A percentile compares a stretch with the other conserved stretches of the same genome.
Evolutionary conservation across 352 stramenopile genomes (phyloP).

Genomic region (Elongisporangium prolatum): DNA sequence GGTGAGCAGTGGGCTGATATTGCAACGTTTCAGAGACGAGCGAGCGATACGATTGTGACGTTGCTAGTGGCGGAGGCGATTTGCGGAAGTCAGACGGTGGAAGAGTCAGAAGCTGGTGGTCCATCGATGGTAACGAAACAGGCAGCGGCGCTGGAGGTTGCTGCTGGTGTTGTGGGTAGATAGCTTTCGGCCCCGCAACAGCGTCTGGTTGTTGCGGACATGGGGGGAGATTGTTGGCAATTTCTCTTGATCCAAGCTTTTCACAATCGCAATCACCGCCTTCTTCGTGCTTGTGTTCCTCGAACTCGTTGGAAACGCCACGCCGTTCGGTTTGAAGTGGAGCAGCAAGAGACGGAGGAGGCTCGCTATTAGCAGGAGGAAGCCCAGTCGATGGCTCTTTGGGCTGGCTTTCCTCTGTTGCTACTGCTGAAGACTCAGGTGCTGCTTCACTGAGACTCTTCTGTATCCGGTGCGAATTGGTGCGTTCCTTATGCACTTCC

Average conservation of each 20-base stretch:
- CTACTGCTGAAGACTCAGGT: slow-evolving; percentile 10
- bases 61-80: not conserved
- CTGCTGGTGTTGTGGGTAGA: not conserved
- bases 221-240: not conserved
- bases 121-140: not conserved
- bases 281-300: not conserved
- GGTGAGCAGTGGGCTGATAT: not conserved
- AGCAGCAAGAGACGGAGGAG: not conserved
- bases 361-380: not conserved
- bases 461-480: slow-evolving; percentile 45
- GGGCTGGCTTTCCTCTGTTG: not conserved
- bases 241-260: no score
- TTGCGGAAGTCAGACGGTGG: not conserved
- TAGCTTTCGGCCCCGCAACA: not conserved
- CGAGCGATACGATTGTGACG: not conserved
- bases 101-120: not conserved
- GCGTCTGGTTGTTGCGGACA: not conserved
- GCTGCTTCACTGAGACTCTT: slow-evolving; percentile 6
- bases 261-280: not conserved
- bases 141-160: no score
- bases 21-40: not conserved
- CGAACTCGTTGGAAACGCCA: not conserved
- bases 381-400: not conserved
- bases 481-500: slow-evolving; percentile 56
- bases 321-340: not conserved